phyloP scores from a whole-genome alignment of 2,329 filamentous ascomycete genomes.

The Cladosporium colombiae region DNA sequence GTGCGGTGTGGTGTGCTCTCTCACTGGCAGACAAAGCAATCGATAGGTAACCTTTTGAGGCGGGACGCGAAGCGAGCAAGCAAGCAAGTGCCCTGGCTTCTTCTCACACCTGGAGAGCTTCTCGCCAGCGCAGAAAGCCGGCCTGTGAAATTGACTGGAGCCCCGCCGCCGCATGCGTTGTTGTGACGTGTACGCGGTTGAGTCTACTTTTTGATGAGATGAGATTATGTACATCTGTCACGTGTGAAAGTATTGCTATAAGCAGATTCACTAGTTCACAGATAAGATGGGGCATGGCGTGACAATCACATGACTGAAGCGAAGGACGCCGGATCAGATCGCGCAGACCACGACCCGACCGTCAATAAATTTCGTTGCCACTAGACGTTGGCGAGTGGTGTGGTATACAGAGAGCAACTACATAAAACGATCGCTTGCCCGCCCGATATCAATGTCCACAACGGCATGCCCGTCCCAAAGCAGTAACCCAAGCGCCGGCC shows the following conservation, averaged over 20 bases:
- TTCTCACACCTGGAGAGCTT: neutral
- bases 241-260: neutral
- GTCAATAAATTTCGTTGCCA: conserved; percentile 5
- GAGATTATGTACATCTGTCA: neutral
- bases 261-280: neutral
- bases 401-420: conserved; percentile 6
- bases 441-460: neutral
- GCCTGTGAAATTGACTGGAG: neutral
- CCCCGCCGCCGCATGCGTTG: neutral
- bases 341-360: neutral
- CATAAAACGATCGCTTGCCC: conserved; percentile 7
- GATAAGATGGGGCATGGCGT: neutral
- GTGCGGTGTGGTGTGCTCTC: neutral
- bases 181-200: neutral
- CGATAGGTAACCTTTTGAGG: neutral
- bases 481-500: neutral
- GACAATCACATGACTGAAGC: neutral
- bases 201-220: neutral
- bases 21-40: conserved; percentile 1
- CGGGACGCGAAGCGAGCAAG: neutral
- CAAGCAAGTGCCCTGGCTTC: neutral
- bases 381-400: neutral
- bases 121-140: neutral
- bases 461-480: neutral
- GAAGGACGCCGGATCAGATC: neutral